A percentile compares a stretch with the other conserved stretches of the same genome.
phyloP scores from a whole-genome alignment of 1,284 basidiomycete species.

The Trichosporon inkin region DNA sequence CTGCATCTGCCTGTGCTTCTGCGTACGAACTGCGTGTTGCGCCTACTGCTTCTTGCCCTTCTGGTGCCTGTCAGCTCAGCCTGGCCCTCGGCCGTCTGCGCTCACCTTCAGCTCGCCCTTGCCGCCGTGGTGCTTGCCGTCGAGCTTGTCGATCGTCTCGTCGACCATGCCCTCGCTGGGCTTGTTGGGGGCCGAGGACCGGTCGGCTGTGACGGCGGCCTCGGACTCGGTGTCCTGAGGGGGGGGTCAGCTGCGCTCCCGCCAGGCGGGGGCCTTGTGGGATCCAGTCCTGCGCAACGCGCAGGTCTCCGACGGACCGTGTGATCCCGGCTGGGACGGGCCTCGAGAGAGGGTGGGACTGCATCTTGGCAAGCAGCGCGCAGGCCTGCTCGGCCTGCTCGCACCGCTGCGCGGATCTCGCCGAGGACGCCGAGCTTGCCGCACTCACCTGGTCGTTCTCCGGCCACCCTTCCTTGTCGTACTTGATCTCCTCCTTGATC shows the following conservation, averaged over 20 bases:
- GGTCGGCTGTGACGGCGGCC: slow-evolving; percentile 17
- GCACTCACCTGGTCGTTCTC: background rate
- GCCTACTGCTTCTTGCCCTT: background rate
- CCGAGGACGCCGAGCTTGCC: background rate
- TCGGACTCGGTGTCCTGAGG: slow-evolving; percentile 19
- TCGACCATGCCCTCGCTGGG: slow-evolving; percentile 5
- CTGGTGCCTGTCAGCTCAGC: background rate
- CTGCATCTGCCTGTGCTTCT: background rate
- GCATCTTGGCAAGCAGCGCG: too few species aligned
- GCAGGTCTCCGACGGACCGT: too few species aligned
- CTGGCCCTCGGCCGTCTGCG: too few species aligned
- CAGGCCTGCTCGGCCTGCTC: too few species aligned
- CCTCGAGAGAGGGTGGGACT: too few species aligned
- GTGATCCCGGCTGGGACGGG: too few species aligned
- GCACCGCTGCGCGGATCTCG: too few species aligned
- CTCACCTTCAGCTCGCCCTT: background rate
- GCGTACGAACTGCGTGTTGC: background rate
- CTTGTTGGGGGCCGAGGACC: background rate
- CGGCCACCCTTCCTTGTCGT: slow-evolving; percentile 9
- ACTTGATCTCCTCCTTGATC: background rate
- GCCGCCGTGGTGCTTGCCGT: slow-evolving; percentile 6
- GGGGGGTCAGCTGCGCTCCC: background rate
- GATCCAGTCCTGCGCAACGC: too few species aligned
- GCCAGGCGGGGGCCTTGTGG: too few species aligned
- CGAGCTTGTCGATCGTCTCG: slow-evolving; percentile 13